A percentile compares a stretch with the other conserved stretches of the same genome.
phyloP scores from a whole-genome alignment of 192 early-diverging fungal genomes.

The Coemansia sp. region DNA sequence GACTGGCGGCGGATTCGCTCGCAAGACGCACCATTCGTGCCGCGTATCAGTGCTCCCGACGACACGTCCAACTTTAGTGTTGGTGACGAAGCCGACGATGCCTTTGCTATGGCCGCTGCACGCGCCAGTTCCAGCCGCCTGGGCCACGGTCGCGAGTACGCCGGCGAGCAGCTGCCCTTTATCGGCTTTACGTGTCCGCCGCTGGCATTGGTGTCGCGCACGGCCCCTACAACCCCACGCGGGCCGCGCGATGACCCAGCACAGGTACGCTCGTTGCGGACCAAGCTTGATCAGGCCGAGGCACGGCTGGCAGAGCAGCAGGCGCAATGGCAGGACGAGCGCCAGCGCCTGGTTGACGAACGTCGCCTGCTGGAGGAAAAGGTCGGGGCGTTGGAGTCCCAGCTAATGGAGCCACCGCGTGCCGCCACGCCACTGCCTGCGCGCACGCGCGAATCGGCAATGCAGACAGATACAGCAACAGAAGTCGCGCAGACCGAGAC shows the following conservation, averaged over 20 bases:
- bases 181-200: constrained; percentile 75
- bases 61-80: constrained; percentile 88
- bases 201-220: constrained; percentile 7
- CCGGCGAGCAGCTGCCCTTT: constrained; percentile 77
- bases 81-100: constrained; percentile 64
- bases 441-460: constrained; percentile 22
- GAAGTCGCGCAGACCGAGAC: neutral
- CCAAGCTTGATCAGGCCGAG: constrained; percentile 23
- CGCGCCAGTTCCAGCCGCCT: constrained; percentile 47
- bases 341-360: constrained; percentile 8
- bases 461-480: constrained; percentile 16
- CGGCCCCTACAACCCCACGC: constrained; percentile 7
- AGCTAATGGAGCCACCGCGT: constrained; percentile 7
- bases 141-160: constrained; percentile 55
- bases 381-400: constrained; percentile 15
- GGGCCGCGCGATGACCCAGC: constrained; percentile 34
- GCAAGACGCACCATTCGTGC: constrained; percentile 75
- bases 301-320: constrained; percentile 11
- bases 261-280: constrained; percentile 11
- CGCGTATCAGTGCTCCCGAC: constrained; percentile 75
- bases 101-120: constrained; percentile 40
- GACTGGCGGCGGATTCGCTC: constrained; percentile 56
- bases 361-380: constrained; percentile 14
- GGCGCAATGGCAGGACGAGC: constrained; percentile 28
- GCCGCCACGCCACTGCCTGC: constrained; percentile 6